Base-by-base conservation (phyloP, 192 early-diverging fungal species). In the Helicostylum pulchrum region DNA sequence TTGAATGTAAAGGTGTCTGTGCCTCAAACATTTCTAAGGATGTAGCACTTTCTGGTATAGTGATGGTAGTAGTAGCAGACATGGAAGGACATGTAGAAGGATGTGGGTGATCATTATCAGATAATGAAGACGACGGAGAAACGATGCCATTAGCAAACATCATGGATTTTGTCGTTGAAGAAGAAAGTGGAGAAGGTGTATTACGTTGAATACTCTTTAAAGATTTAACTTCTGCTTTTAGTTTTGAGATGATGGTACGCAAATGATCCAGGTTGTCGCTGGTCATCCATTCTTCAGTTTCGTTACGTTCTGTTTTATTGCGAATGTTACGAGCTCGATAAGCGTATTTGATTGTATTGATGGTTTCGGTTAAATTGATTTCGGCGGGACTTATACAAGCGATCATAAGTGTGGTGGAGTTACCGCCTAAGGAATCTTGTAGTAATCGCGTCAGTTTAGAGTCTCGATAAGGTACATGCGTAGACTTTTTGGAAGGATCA, bases 311-410 rank as follows among this genome's bases (percentile, higher is more conserved):
- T n/a, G 88, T 87, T 52, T 87, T 85, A 80, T 99, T 99, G 64
- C 89, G 89, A 75, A 99, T 99, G 65, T 93, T 95, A 61, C 97
- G 85, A 7, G 95, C 94, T 5, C 97, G 85, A 54, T 94, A 90
- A 5, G 97, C 97, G 66, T 98, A 99, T 72, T 92, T 92, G 52
- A 99, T 84, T 7, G 97, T 99, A 65, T 94, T 97, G 30, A 95
- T 67, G 5, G 95, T 95, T 77, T 99, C 97, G n/a, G 78, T 84
- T 51, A 91, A 74, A 65, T 95, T 94, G 55, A 77, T 65, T 62
- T 94, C 93, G 47, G 91, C 92, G 0, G 93, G 89, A 51, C 87
- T 87, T 17, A 96, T 91, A 76, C 95, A 97, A 0, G 97, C 94
- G 55, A 99, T 88, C 87, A 99, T 95, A 48, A 98, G 74, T 1